A percentile compares a stretch with the other conserved stretches of the same genome.
Evolutionary conservation across 1,284 basidiomycete species (phyloP).

Genomic region (Puccinia coronata): DNA sequence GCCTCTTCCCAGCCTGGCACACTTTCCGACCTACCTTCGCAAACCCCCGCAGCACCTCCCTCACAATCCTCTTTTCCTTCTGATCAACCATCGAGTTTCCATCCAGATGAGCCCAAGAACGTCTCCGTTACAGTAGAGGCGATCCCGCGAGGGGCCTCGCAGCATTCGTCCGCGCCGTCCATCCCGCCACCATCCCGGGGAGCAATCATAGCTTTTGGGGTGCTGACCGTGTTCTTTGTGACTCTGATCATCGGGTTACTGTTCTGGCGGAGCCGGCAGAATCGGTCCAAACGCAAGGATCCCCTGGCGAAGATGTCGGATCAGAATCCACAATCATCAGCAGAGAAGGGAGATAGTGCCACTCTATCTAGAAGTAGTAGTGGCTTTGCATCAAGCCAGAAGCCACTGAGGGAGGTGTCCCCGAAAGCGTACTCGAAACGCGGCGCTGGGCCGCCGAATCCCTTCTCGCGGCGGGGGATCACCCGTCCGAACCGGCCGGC

Average conservation of each 20-base stretch:
- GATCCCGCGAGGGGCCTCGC: not conserved
- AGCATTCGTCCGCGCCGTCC: not conserved
- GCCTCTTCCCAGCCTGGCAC: too few species aligned
- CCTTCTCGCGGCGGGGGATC: slow-evolving; percentile 3
- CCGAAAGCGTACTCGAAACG: not conserved
- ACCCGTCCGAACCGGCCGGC: not conserved
- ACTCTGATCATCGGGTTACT: not conserved
- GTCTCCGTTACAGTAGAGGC: slow-evolving; percentile 16
- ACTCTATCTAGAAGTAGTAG: not conserved
- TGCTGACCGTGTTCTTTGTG: not conserved
- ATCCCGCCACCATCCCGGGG: not conserved
- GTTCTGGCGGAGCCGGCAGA: slow-evolving; percentile 10
- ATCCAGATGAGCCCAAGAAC: slow-evolving; percentile 1
- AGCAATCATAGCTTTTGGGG: slow-evolving; percentile 7
- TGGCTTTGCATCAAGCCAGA: not conserved
- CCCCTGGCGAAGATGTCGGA: not conserved
- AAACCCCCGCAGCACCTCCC: too few species aligned
- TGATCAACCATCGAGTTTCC: not conserved
- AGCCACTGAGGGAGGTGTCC: not conserved
- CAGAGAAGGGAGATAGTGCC: not conserved
- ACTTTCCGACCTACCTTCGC: too few species aligned
- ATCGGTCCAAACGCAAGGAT: not conserved
- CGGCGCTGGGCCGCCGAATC: not conserved
- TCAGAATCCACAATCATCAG: not conserved
- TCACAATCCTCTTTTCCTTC: not conserved